Conservation (phyloP, 2,329 filamentous ascomycete genomes). For the Diplodia mutila region DNA sequence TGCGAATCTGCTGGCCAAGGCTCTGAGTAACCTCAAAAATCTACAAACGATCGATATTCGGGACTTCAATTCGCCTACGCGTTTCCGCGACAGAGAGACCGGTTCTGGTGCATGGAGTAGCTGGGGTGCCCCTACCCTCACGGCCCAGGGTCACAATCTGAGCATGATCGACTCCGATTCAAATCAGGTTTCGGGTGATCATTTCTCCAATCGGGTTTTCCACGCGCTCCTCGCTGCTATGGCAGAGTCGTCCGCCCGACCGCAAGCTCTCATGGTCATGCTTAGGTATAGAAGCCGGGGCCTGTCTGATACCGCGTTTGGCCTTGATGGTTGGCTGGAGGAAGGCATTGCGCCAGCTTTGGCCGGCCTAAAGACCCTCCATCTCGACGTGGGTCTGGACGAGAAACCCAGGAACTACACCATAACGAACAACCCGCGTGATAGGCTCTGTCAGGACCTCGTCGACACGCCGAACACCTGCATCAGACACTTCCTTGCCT, state of each 20-base stretch:
- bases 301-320: slow-evolving; percentile 52
- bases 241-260: background rate
- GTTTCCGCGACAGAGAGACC: slow-evolving; percentile 53
- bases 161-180: background rate
- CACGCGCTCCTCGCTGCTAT: slow-evolving; percentile 28
- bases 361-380: slow-evolving; percentile 51
- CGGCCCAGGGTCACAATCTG: slow-evolving; percentile 31
- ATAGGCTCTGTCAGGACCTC: background rate
- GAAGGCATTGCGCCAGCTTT: slow-evolving; percentile 49
- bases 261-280: slow-evolving; percentile 7
- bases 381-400: slow-evolving; percentile 41
- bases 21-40: slow-evolving; percentile 59
- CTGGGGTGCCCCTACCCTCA: slow-evolving; percentile 55
- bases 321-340: slow-evolving; percentile 48
- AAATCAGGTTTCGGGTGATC: background rate
- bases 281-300: slow-evolving; percentile 47
- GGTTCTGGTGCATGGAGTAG: slow-evolving; percentile 53
- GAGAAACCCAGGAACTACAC: background rate
- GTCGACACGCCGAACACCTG: slow-evolving; percentile 29
- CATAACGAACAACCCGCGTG: background rate
- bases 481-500: slow-evolving; percentile 45
- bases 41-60: slow-evolving; percentile 62
- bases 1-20: slow-evolving; percentile 59
- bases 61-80: slow-evolving; percentile 58
- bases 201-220: slow-evolving; percentile 32